phyloP scores from a whole-genome alignment of 495 filamentous ascomycete genomes.

The Daldinia vernicosa region DNA sequence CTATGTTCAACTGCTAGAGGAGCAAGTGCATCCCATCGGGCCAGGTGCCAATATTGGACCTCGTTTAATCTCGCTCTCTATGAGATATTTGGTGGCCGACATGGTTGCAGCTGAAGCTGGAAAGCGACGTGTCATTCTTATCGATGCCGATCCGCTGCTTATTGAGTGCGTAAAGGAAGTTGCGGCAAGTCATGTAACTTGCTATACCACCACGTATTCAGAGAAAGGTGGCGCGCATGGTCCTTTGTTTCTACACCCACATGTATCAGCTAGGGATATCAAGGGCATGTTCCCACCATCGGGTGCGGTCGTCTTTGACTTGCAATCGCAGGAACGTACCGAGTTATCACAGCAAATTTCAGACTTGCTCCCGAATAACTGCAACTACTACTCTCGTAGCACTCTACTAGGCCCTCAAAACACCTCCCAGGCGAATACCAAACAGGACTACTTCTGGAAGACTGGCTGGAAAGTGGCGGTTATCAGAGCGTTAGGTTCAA shows the following conservation, averaged over 20 bases:
- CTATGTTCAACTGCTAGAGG: constrained; percentile 25
- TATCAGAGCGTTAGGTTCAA: constrained; percentile 17
- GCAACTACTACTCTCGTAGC: constrained; percentile 33
- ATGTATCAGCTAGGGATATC: constrained; percentile 37
- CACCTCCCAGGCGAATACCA: background rate
- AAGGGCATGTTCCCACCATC: constrained; percentile 39
- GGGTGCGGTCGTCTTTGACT: constrained; percentile 45
- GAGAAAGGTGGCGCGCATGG: constrained; percentile 11
- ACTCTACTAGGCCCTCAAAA: constrained; percentile 9
- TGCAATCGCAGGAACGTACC: constrained; percentile 32
- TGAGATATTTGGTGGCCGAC: constrained; percentile 43
- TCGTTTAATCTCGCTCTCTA: constrained; percentile 23
- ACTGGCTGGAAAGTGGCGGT: constrained; percentile 41
- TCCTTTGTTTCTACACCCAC: constrained; percentile 39
- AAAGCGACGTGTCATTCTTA: constrained; percentile 37
- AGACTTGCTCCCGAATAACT: constrained; percentile 33
- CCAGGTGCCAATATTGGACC: background rate
- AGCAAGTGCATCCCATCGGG: constrained; percentile 4
- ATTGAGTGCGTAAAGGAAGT: constrained; percentile 43
- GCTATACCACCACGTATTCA: constrained; percentile 29
- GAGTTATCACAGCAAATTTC: constrained; percentile 42
- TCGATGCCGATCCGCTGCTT: constrained; percentile 50
- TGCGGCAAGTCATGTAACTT: constrained; percentile 5
- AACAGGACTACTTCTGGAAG: background rate
- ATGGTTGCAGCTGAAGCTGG: constrained; percentile 19